These are phyloP conservation scores for Aaosphaeria arxii DNA, from an alignment of 2,329 filamentous ascomycete genomes.

Conservation along the genomic window DNA sequence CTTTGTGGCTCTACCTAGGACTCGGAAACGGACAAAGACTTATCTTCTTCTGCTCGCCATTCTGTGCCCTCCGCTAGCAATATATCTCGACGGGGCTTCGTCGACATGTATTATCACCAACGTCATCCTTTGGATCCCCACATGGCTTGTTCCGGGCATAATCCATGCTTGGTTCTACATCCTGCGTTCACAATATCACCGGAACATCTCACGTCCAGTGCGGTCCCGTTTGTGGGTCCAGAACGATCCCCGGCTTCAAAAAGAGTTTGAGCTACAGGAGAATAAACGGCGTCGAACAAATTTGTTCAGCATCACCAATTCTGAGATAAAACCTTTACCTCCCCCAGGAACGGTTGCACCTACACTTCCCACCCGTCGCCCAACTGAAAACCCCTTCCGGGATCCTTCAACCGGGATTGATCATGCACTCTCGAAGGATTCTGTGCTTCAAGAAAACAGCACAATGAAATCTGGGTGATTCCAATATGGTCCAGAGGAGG, in stretches of 20 bases:
- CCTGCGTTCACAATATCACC: conserved; percentile 5
- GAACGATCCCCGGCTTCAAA: not conserved
- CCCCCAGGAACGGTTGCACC: no score
- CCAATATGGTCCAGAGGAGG: no score
- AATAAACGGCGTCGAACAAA: no score
- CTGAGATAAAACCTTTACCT: no score
- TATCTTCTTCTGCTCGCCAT: conserved; percentile 11
- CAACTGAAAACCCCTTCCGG: no score
- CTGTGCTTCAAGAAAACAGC: no score
- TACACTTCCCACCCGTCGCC: no score
- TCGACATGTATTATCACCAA: conserved; percentile 4
- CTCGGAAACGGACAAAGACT: conserved; percentile 3
- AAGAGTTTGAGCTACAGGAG: no score
- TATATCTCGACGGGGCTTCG: conserved; percentile 18
- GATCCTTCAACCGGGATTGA: no score
- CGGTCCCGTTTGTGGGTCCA: conserved; percentile 5
- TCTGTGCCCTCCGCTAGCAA: conserved; percentile 12
- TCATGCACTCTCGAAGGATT: no score
- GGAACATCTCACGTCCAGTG: conserved; percentile 3
- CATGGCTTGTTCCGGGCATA: not conserved
- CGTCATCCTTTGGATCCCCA: conserved; percentile 4
- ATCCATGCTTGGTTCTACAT: conserved; percentile 10
- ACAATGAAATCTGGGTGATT: no score
- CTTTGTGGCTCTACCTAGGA: conserved; percentile 7
- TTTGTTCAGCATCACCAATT: no score